Base-by-base conservation (phyloP, 78 protist species). In the Pigoraptor vietnamica region DNA sequence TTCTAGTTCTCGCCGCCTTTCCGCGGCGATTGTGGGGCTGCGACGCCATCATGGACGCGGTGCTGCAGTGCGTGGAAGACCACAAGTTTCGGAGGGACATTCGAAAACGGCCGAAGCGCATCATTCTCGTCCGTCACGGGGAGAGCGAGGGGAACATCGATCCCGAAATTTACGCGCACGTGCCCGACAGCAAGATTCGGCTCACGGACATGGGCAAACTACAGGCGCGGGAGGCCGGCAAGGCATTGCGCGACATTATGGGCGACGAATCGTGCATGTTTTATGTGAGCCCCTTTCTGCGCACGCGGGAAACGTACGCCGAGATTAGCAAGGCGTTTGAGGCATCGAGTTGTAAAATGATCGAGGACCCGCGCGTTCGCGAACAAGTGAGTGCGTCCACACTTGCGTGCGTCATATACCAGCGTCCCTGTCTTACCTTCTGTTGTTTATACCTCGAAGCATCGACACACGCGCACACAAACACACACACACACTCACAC, bases 81-180 rank as follows among this genome's bases (percentile, higher is more conserved):
- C 67, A 48, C 67, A 48, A 48, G 14, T 48, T 48, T 14, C 67
- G 67, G 67, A 6, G 67, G 67, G 67, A 48, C 67, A 6, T 48
- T 14, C 67, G 67, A 6, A 1, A 21, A 33, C 0, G 39, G 1
- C 84, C 84, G n/a, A 79, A 89, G 39, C 95, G 93, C 38, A 87
- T 93, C 86, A 23, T 95, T 35, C 94, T 95, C 10, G 82, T 95
- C 23, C 90, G 97, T 2, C 97, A 95, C 90, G 97, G 95, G 29
- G 91, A 93, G 56, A 56, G 91, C 6, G 92, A 40, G 39, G 97
- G 82, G 37, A 94, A 95, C 81, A 81, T 91, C 6, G 88, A 94
- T 91, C 32, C 37, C 21, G 0, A 1, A 2, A 84, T 81, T 25
- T 95, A 95, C 91, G 6, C 55, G 29, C 1, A 2, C 39, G 90